phyloP scores from a whole-genome alignment of 768 basidiomycete genomes.

The Boletus rubescentipes region DNA sequence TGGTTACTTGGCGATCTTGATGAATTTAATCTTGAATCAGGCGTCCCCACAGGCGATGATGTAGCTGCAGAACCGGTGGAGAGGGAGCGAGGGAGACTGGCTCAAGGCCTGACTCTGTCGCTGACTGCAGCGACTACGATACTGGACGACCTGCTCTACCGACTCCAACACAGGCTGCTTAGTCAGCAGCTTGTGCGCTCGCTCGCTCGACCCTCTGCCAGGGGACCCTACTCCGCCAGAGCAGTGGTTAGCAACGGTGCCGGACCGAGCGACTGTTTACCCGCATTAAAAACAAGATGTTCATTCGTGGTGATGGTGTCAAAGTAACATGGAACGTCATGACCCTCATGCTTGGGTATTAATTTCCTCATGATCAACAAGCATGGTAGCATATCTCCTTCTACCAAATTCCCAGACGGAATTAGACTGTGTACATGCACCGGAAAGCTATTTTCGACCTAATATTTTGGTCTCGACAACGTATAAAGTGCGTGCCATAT shows the following conservation, averaged over 20 bases:
- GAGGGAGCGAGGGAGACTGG: too few species aligned
- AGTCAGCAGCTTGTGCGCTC: too few species aligned
- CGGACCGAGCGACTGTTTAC: constrained; percentile 70
- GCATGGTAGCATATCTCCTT: constrained; percentile 81
- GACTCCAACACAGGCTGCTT: too few species aligned
- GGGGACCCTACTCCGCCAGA: too few species aligned
- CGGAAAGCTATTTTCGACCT: constrained; percentile 87
- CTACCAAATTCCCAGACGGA: background rate
- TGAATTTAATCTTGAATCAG: constrained; percentile 67
- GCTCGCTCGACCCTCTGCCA: too few species aligned
- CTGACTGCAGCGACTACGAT: too few species aligned
- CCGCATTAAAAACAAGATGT: background rate
- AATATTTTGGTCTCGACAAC: constrained; percentile 79
- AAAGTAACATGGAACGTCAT: constrained; percentile 65
- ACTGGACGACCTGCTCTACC: too few species aligned
- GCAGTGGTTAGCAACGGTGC: constrained; percentile 79
- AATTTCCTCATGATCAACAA: constrained; percentile 94
- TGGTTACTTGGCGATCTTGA: constrained; percentile 43
- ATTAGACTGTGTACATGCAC: constrained; percentile 82
- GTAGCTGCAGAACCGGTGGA: too few species aligned
- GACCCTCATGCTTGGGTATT: constrained; percentile 94
- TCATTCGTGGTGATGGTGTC: background rate
- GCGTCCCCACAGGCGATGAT: constrained; percentile 88
- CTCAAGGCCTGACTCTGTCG: too few species aligned
- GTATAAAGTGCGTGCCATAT: constrained; percentile 67